Evolutionary conservation across 148 eudicot species (phyloP), one percentile per base, ranked within the genome.

Genomic region (Nepenthes gracilis): DNA sequence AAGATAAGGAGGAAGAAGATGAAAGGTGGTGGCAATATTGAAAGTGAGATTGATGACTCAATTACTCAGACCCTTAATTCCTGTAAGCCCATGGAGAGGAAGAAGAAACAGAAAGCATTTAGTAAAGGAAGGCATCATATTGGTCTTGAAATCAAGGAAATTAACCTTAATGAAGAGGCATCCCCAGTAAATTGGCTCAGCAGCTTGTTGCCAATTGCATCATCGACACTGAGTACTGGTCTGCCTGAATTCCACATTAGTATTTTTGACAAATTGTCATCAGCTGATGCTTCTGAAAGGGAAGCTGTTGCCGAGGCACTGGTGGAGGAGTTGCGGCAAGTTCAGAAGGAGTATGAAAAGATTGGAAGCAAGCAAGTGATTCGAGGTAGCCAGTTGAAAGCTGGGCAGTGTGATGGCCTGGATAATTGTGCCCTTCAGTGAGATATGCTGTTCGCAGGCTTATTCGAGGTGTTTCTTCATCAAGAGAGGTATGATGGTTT

Each of bases 381-480:
- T 64, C 80, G 80, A 47, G 76, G 75, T 60, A 80, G 75, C 63
- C 72, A 74, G 61, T 68, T 89, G 75, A 96, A 93, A 79, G 96
- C 96, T 23, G 86, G 77, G 52, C 86, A 86, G 74, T 80, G 84
- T 69, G 98, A 93, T 81, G 98, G 96, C 6, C 77, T 93, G 70
- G 78, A 88, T 71, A 72, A 82, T 35, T 88, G 91, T 78, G 96
- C 96, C 89, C 90, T 23, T 81, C 96, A 2, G 77, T 93, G 57
- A 76, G 91, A 71, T 88, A 92, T 71, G 94, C 98, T 54, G 82
- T 92, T 40, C 77, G 94, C 60, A 82, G 98, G 78, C 95, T 93
- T 40, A 72, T 93, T 63, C 95, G 98, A 10, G 98, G 98, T 38
- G 95, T 88, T 66, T 84, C 91, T 38, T 88, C 97, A 35, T 80